Percentiles rank a stretch among this genome's conserved stretches.
phyloP scores from a whole-genome alignment of 495 filamentous ascomycete genomes.

The Hypoxylon fuscum region DNA sequence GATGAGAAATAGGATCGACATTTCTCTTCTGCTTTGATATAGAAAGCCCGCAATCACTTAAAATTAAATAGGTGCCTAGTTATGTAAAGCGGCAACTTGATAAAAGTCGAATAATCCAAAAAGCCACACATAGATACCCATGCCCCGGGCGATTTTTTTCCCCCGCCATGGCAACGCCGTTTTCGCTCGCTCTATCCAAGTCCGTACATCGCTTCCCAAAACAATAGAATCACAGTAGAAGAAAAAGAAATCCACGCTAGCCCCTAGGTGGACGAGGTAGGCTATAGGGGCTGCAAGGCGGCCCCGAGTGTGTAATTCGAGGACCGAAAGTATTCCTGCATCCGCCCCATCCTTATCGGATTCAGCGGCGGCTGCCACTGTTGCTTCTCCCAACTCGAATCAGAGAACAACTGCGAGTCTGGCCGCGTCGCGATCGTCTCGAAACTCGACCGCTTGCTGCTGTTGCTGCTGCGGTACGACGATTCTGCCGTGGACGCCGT shows the following conservation, averaged over 20 bases:
- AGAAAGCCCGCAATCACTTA: no score
- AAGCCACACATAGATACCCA: no score
- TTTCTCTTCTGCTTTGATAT: no score
- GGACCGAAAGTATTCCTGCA: constrained; percentile 46
- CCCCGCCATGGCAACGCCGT: no score
- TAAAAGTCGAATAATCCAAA: no score
- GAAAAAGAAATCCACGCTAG: not conserved
- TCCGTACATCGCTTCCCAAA: not conserved
- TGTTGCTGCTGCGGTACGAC: constrained; percentile 12
- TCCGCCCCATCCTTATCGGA: constrained; percentile 42
- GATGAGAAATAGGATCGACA: no score
- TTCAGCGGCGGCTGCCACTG: constrained; percentile 17
- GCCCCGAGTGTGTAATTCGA: constrained; percentile 37
- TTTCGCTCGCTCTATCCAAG: not conserved
- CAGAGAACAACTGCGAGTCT: constrained; percentile 20
- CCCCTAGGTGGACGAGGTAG: no score
- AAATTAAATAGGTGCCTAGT: no score
- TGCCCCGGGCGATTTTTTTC: no score
- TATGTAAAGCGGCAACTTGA: not conserved
- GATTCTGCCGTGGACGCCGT: constrained; percentile 9
- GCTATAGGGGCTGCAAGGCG: constrained; percentile 24
- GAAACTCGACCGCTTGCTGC: constrained; percentile 37
- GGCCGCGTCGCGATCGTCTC: constrained; percentile 39
- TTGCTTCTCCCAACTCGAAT: constrained; percentile 10
- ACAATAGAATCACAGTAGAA: not conserved